A percentile compares a stretch with the other conserved stretches of the same genome.
Evolutionary conservation across 2,329 filamentous ascomycete species (phyloP).

Genomic region (Dothistroma septosporum): DNA sequence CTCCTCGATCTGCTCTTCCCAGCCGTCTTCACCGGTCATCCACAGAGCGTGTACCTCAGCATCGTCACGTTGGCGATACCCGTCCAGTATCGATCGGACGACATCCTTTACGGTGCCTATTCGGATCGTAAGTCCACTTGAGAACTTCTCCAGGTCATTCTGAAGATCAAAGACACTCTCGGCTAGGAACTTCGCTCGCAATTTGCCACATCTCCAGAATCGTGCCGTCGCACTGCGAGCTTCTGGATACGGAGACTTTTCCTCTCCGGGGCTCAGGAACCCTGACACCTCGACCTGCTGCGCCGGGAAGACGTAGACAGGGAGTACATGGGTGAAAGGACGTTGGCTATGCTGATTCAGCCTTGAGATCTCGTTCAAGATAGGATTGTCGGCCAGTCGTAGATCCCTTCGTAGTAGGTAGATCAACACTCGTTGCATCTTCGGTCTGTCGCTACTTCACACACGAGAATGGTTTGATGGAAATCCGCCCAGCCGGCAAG

Average conservation of each 20-base stretch:
- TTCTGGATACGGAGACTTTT: constrained; percentile 62
- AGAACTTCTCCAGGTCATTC: constrained; percentile 53
- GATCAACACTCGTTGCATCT: constrained; percentile 52
- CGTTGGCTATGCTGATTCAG: constrained; percentile 46
- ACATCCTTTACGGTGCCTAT: constrained; percentile 60
- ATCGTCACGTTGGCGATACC: constrained; percentile 35
- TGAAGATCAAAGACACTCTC: constrained; percentile 73
- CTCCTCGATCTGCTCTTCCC: constrained; percentile 66
- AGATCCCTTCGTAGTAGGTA: constrained; percentile 71
- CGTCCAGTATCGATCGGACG: constrained; percentile 54
- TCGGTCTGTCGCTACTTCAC: constrained; percentile 4
- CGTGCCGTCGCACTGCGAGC: constrained; percentile 61
- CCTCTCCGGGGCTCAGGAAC: constrained; percentile 54
- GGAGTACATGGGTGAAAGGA: constrained; percentile 62
- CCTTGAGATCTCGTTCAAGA: constrained; percentile 57
- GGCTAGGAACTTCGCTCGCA: constrained; percentile 67
- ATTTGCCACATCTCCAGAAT: constrained; percentile 71
- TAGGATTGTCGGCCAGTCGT: constrained; percentile 68
- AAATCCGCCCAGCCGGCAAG: neutral
- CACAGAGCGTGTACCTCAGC: constrained; percentile 60
- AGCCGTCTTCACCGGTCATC: constrained; percentile 68
- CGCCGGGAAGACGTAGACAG: constrained; percentile 64
- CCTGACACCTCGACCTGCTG: constrained; percentile 72
- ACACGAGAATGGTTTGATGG: too few species aligned
- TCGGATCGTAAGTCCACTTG: constrained; percentile 60